These are phyloP conservation scores for Cladobotryum mycophilum DNA, from an alignment of 2,329 filamentous ascomycete species.

Conservation along the genomic window DNA sequence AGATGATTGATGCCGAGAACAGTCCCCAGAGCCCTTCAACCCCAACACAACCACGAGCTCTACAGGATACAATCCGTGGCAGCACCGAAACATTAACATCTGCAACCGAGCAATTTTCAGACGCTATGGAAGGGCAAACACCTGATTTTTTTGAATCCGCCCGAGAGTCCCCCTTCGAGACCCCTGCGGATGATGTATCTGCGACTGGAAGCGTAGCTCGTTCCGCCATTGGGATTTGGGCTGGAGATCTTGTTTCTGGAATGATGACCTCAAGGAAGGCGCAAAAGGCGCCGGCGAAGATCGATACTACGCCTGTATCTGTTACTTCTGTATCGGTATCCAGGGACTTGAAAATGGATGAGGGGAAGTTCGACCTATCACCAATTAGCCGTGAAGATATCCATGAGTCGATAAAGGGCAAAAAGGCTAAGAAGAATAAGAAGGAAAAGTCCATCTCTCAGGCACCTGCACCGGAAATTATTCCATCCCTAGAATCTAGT, in stretches of 20 bases:
- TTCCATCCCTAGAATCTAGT: not conserved
- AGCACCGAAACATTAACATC: slow-evolving; percentile 27
- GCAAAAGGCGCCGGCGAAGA: too few relatives aligned
- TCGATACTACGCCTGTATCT: too few relatives aligned
- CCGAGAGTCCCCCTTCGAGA: slow-evolving; percentile 10
- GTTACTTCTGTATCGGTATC: too few relatives aligned
- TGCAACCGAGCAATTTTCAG: slow-evolving; percentile 31
- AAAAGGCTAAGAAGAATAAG: slow-evolving; percentile 16
- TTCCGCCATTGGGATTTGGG: slow-evolving; percentile 1
- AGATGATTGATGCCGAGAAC: slow-evolving; percentile 18
- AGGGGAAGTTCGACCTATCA: not conserved
- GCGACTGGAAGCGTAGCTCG: too few relatives aligned
- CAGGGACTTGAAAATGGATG: too few relatives aligned
- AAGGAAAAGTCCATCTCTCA: slow-evolving; percentile 12
- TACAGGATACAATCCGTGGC: slow-evolving; percentile 16
- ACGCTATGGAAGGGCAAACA: slow-evolving; percentile 9
- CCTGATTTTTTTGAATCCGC: slow-evolving; percentile 14
- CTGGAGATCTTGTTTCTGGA: slow-evolving; percentile 6
- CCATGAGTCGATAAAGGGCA: slow-evolving; percentile 13
- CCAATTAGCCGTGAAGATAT: slow-evolving; percentile 4
- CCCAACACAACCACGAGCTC: slow-evolving; percentile 18
- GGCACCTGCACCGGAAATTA: not conserved
- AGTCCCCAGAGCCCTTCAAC: slow-evolving; percentile 17
- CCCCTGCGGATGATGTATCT: slow-evolving; percentile 3
- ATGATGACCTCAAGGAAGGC: not conserved